These are phyloP conservation scores for Parietaria judaica DNA, from an alignment of 306 rosid genomes.

Conservation along the genomic window DNA sequence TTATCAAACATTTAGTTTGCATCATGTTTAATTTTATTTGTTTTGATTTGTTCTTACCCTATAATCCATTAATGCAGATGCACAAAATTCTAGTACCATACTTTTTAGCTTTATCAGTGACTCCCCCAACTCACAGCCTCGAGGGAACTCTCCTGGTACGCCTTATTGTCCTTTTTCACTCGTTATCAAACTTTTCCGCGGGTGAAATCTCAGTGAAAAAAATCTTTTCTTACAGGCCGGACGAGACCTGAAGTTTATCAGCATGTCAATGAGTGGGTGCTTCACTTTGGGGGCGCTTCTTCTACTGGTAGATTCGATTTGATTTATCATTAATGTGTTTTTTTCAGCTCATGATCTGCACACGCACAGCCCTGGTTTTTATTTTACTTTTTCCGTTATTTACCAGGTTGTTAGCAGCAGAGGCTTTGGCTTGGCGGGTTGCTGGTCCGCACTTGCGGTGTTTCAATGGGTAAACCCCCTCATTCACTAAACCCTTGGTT, in stretches of 20 bases:
- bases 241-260: conserved; percentile 66
- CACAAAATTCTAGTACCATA: conserved; percentile 74
- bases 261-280: conserved; percentile 78
- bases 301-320: conserved; percentile 34
- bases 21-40: too few relatives aligned
- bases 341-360: too few relatives aligned
- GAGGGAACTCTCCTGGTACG: conserved; percentile 93
- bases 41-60: too few relatives aligned
- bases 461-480: conserved; percentile 75
- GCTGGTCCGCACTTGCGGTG: conserved; percentile 64
- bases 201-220: too few relatives aligned
- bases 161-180: conserved; percentile 4
- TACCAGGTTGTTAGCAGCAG: conserved; percentile 51
- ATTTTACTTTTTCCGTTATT: conserved; percentile 5
- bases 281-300: conserved; percentile 48
- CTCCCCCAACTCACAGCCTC: conserved; percentile 74
- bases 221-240: conserved; percentile 59
- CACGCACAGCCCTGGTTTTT: too few relatives aligned
- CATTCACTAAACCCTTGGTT: conserved; percentile 4
- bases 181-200: neutral
- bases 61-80: conserved; percentile 44
- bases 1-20: too few relatives aligned
- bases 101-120: conserved; percentile 58
- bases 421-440: conserved; percentile 62
- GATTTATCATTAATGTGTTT: neutral